A percentile compares a stretch with the other conserved stretches of the same genome.
These are phyloP conservation scores for Cruciata laevipes DNA, from an alignment of 257 asterid genomes.

Conservation along the genomic window DNA sequence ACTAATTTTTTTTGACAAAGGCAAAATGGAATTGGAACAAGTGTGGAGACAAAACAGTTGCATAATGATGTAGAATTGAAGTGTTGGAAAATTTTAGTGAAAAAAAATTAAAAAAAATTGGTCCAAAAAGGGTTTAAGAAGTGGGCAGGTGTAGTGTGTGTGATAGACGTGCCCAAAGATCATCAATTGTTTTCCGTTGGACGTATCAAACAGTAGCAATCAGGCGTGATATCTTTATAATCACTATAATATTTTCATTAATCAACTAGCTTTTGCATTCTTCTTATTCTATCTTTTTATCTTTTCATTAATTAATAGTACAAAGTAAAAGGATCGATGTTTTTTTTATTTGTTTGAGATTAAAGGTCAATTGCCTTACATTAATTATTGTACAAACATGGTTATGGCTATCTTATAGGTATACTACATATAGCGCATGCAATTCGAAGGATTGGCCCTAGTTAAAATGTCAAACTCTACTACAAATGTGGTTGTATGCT, in stretches of 20 bases:
- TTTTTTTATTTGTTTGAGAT: neutral
- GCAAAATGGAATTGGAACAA: neutral
- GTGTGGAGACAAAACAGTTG: constrained; percentile 5
- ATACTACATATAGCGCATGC: neutral
- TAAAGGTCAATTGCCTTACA: constrained; percentile 9
- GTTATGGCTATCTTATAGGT: neutral
- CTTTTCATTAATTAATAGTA: neutral
- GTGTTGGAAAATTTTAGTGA: neutral
- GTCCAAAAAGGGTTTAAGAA: constrained; percentile 15
- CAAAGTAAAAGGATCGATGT: too few species aligned
- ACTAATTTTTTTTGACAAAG: too few species aligned
- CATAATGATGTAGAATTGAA: constrained; percentile 6
- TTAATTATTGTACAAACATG: neutral
- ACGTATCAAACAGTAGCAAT: constrained; percentile 21
- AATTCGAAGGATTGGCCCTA: neutral
- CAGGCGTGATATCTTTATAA: constrained; percentile 53
- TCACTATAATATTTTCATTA: constrained; percentile 34
- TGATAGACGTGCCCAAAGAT: constrained; percentile 57
- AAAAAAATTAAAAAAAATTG: constrained; percentile 19
- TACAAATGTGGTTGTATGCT: neutral
- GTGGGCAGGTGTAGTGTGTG: constrained; percentile 31
- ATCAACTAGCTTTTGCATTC: constrained; percentile 14
- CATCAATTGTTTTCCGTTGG: constrained; percentile 40
- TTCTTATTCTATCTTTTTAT: neutral
- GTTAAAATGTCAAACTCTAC: neutral